phyloP scores from a whole-genome alignment of 805 yeast species.

The Candida silvicultrix region DNA sequence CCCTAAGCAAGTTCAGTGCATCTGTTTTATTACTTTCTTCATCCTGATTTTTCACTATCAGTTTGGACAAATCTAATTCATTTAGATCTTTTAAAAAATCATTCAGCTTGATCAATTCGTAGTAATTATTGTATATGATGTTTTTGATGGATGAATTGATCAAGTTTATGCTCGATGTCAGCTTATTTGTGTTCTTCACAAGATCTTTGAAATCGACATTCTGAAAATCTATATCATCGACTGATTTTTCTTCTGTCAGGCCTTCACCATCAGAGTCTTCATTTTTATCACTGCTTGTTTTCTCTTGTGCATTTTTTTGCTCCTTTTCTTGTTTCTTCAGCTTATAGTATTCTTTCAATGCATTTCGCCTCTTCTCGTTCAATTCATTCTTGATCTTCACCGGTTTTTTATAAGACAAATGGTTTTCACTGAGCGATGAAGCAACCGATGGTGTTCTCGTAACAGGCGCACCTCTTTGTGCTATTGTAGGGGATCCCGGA shows the following conservation, averaged over 20 bases:
- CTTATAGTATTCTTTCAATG: constrained; percentile 36
- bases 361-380: constrained; percentile 29
- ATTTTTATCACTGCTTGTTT: constrained; percentile 1
- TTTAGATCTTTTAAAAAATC: constrained; percentile 40
- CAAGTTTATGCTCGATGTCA: constrained; percentile 40
- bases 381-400: constrained; percentile 15
- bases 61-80: constrained; percentile 11
- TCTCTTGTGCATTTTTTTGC: constrained; percentile 1
- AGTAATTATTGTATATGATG: constrained; percentile 70
- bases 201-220: constrained; percentile 25
- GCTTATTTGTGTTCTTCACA: constrained; percentile 30
- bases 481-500: neutral
- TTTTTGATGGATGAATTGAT: constrained; percentile 60
- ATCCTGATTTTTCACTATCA: neutral
- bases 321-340: constrained; percentile 25
- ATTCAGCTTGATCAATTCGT: constrained; percentile 63
- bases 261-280: constrained; percentile 25
- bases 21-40: constrained; percentile 3
- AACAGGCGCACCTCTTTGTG: neutral
- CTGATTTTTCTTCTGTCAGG: constrained; percentile 8
- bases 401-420: constrained; percentile 21
- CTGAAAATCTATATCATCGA: constrained; percentile 22
- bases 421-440: constrained; percentile 2
- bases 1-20: constrained; percentile 11
- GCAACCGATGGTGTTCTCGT: neutral